phyloP scores from a whole-genome alignment of 768 basidiomycete species.

The Cystofilobasidium capitatum region DNA sequence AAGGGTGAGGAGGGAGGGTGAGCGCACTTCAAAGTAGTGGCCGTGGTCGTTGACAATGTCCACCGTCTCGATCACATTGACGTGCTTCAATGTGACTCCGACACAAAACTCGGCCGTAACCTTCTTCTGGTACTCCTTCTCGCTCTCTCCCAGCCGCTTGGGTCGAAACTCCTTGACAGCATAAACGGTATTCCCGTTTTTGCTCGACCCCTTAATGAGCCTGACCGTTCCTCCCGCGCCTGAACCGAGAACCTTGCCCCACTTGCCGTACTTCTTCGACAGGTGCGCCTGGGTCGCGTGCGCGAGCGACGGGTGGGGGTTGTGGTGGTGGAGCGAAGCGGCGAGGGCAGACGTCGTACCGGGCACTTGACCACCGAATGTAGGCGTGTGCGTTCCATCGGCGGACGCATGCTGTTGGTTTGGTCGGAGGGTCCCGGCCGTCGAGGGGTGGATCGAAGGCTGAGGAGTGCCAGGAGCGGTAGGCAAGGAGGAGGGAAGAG shows the following conservation, averaged over 20 bases:
- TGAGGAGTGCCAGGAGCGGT: neutral
- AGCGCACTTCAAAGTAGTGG: conserved; percentile 89
- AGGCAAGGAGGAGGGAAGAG: neutral
- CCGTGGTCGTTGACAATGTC: conserved; percentile 97
- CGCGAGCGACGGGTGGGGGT: conserved; percentile 33
- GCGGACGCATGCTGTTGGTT: neutral
- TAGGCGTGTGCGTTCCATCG: conserved; percentile 15
- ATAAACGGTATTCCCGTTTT: conserved; percentile 73
- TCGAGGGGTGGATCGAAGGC: neutral
- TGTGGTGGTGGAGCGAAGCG: conserved; percentile 37
- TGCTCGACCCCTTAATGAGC: conserved; percentile 74
- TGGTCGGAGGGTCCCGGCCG: neutral
- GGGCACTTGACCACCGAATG: conserved; percentile 11
- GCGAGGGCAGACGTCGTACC: conserved; percentile 30
- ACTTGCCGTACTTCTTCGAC: conserved; percentile 98
- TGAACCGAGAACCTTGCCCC: conserved; percentile 87
- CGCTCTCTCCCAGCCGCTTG: conserved; percentile 73
- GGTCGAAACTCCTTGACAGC: conserved; percentile 97
- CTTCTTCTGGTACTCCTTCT: conserved; percentile 99
- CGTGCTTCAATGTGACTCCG: conserved; percentile 68
- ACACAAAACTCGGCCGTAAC: conserved; percentile 99
- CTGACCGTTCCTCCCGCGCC: conserved; percentile 98
- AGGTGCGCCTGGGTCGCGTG: conserved; percentile 52
- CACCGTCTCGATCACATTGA: conserved; percentile 94
- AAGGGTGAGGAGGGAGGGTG: conserved; percentile 3